Evolutionary conservation across 2,329 filamentous ascomycete genomes (phyloP), one percentile per base, ranked within the genome.

Genomic region (Arthrinium phaeospermum): DNA sequence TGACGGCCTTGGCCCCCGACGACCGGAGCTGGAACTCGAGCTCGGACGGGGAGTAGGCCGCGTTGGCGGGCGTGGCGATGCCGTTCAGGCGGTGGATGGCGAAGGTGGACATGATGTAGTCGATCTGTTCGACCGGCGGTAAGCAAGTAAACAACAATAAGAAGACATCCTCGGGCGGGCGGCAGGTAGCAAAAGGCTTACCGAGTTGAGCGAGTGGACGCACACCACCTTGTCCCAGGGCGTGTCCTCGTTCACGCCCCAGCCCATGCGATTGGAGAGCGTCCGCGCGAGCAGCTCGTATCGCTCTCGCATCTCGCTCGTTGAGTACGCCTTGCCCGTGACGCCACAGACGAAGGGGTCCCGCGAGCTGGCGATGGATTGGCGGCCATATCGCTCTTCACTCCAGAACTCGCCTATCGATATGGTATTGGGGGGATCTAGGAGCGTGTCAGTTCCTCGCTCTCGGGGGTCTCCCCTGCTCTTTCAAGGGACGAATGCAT

Each of bases 141-240:
- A 41, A 64, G 22, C 10, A 41, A 64, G 27, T 1, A 27, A 51
- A 27, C 14, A 47, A 47, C 3, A 19, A n/a, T 19, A 45, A 45
- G 49, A 51, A 51, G 49, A 27, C 49, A 1, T 24, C 49, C 7
- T 27, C n/a, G 13, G n/a, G n/a, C 47, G 47, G 10, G 7, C 8
- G 47, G n/a, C 22, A 47, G 46, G 22, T 19, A n/a, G 46, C 46
- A 49, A n/a, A 22, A 49, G 7, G 46, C 46, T 49, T 75, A 85
- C 81, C 47, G 92, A 92, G 78, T 96, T 96, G 73, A 94, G 80
- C 30, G 90, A 91, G 82, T 93, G 95, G 49, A 94, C 85, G 4
- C 86, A 91, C 61, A 93, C 82, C 27, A 94, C 91, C 82, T 95
- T 95, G 76, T 95, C 92, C 90, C 91, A 95, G 78, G 94, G 92